A percentile compares a stretch with the other conserved stretches of the same genome.
These are phyloP conservation scores for Stereum hirsutum DNA, from an alignment of 1,284 basidiomycete genomes.

Conservation along the genomic window DNA sequence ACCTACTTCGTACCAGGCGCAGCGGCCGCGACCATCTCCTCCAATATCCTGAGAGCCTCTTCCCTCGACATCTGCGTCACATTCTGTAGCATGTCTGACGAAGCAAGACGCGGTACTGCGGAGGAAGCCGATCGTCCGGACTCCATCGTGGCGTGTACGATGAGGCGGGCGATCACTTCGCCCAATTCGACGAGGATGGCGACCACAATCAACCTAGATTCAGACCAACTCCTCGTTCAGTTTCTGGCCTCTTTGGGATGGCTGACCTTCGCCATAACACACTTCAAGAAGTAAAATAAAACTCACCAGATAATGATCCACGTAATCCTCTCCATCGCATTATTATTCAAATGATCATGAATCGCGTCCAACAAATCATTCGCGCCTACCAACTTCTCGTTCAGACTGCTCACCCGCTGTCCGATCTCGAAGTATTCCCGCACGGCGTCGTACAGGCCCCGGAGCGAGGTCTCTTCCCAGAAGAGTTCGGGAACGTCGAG, in stretches of 20 bases:
- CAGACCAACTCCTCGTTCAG: no score
- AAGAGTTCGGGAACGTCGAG: slow-evolving; percentile 92
- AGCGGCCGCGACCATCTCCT: neutral
- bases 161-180: slow-evolving; percentile 1
- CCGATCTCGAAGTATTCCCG: slow-evolving; percentile 94
- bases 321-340: slow-evolving; percentile 88
- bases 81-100: neutral
- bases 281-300: neutral
- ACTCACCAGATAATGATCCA: slow-evolving; percentile 90
- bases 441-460: slow-evolving; percentile 88
- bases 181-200: slow-evolving; percentile 1
- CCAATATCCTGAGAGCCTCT: neutral
- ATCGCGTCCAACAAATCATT: slow-evolving; percentile 90
- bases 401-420: slow-evolving; percentile 77
- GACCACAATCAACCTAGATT: slow-evolving; percentile 1
- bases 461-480: slow-evolving; percentile 89
- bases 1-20: no score
- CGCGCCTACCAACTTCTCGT: slow-evolving; percentile 83
- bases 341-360: slow-evolving; percentile 88
- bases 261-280: neutral
- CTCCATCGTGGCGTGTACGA: neutral
- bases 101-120: neutral
- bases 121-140: neutral
- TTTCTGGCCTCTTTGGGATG: no score
- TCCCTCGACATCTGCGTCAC: neutral